Evolutionary conservation across 1,284 basidiomycete genomes (phyloP), one percentile per base, ranked within the genome.

Genomic region (Pseudomicrostroma phylloplanum): DNA sequence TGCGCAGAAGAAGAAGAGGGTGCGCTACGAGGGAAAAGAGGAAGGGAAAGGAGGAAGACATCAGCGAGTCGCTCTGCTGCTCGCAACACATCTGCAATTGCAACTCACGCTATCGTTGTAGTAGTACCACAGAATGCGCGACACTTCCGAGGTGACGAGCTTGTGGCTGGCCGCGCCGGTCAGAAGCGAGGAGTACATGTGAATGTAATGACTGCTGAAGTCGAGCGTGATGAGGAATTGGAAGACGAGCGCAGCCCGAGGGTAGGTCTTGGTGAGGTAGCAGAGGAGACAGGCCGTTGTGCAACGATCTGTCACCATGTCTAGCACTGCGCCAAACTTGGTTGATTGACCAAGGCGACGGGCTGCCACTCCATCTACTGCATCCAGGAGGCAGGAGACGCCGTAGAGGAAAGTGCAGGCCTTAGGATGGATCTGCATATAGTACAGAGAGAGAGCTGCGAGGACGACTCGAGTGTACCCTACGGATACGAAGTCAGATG

Each of bases 281-380:
- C 91, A 96, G 39, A 98, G 83, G 66, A 98, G 83, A 79, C 92
- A 93, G 1, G 92, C 89, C 2, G 96, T 98, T 43, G 96, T 94
- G 83, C 94, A 94, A 90, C 94, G 84, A 80, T 99, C 94, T n/a
- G 96, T 98, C 60, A 99, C 94, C 96, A 99, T 99, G 81, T 99
- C 96, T 72, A 99, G 82, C 46, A 98, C 94, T 3, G 92, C 93
- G 46, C 96, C 96, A 80, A 98, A 97, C 81, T 94, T 94, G 63
- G 90, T 92, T 19, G 90, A 67, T 64, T 99, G 94, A 7, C 87
- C 87, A 41, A 96, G 82, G 1, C 86, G 86, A 62, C 96, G 85
- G n/a, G 96, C 96, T 4, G 90, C 93, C 78, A 89, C 87, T 1
- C 96, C 96, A 74, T 99, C 96, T 55, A 93, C 89, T 17, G 91